phyloP scores from a whole-genome alignment of 352 stramenopile genomes.

The Aphanomyces stellatus region DNA sequence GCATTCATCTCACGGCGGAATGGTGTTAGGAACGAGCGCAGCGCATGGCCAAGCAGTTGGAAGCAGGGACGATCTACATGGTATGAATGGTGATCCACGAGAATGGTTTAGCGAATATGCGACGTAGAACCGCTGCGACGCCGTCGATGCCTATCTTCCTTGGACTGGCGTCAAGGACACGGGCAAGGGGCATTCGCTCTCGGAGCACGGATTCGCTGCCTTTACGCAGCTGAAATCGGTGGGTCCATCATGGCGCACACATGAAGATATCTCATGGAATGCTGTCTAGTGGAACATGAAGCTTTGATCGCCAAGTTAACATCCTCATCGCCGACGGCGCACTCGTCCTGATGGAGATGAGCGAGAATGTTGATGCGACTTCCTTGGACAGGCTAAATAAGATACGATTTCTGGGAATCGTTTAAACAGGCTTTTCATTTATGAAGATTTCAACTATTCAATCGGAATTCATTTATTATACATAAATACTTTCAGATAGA shows the following conservation, averaged over 20 bases:
- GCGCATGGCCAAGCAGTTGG: slow-evolving; percentile 44
- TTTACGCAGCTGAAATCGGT: slow-evolving; percentile 77
- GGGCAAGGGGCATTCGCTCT: slow-evolving; percentile 74
- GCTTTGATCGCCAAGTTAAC: background rate
- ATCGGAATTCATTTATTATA: no score
- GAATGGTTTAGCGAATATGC: no score
- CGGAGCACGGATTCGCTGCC: slow-evolving; percentile 69
- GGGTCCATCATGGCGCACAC: slow-evolving; percentile 17
- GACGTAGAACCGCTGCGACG: slow-evolving; percentile 61
- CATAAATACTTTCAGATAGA: no score
- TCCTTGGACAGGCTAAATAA: no score
- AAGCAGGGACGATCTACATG: slow-evolving; percentile 74
- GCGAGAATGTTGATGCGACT: no score
- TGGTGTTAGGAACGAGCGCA: slow-evolving; percentile 35
- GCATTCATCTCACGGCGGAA: no score
- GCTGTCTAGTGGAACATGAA: slow-evolving; percentile 8
- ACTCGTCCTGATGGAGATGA: no score
- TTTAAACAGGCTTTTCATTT: no score
- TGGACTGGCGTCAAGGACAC: slow-evolving; percentile 72
- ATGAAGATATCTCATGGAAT: background rate
- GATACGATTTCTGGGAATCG: no score
- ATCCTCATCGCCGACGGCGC: no score
- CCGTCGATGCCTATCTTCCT: slow-evolving; percentile 68
- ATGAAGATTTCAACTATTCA: no score
- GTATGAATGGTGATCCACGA: background rate